Evolutionary conservation across 495 filamentous ascomycete species (phyloP), one percentile per base, ranked within the genome.

Genomic region (Peziza echinospora): DNA sequence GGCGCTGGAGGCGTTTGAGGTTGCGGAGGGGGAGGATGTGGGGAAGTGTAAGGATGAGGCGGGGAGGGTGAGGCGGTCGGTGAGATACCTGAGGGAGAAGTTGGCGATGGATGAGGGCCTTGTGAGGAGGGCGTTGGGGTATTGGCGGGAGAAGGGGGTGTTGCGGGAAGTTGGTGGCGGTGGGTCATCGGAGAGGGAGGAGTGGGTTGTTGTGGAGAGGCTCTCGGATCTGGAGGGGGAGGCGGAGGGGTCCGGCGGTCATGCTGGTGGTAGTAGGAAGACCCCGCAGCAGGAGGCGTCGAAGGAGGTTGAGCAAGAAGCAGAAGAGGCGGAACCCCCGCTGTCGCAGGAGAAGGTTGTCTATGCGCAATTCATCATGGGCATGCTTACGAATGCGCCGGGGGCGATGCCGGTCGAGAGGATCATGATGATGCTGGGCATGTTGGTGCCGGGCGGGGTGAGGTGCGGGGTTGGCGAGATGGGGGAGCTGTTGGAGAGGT

Each of bases 361-460:
- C 28, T 91, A 93, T 64, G 81, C 77, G 76, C 76, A 82, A 58
- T 94, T 89, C 58, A 82, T 99, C 49, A 67, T 82, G 44, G 83
- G 81, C 41, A 94, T 99, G 87, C 64, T 99, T 63, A 96, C 82
- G 49, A 94, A 96, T 37, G 30, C 30, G 30, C 13, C 30, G 1
- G 82, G 80, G 5, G 64, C 76, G 24, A 91, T 92, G 80, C 73
- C 79, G 41, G 57, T 83, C 50, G 70, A 71, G 55, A 75, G 82
- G 62, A 86, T 97, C 49, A 68, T 76, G 4, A 87, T 86, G 79
- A 93, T 96, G 82, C 66, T 97, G 67, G 81, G 79, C 60, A 80
- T 97, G 68, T 69, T 83, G 23, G 77, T 96, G 24, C 72, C 79
- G 1, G 85, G 82, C 11, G 82, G 83, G 5, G 94, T 93, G 55